Percentiles rank a stretch among this genome's conserved stretches.
Conservation (phyloP, 345 rosid genomes). For the Cochlearia excelsa region DNA sequence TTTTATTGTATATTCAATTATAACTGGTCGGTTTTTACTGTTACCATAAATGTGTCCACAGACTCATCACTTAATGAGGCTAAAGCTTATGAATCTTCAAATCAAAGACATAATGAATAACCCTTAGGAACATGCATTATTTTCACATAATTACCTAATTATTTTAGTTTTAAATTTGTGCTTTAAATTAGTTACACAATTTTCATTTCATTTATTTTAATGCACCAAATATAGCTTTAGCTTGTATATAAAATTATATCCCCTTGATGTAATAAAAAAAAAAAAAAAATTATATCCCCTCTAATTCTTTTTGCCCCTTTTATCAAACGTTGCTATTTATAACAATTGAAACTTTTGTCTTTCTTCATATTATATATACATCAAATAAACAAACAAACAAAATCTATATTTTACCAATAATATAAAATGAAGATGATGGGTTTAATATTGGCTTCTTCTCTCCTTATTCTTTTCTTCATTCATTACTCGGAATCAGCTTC, state of each 20-base stretch:
- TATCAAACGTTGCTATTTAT: neutral
- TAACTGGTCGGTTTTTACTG: slow-evolving; percentile 33
- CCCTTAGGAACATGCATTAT: slow-evolving; percentile 27
- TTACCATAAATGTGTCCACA: slow-evolving; percentile 29
- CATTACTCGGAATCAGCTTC: slow-evolving; percentile 33
- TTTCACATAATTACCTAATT: slow-evolving; percentile 31
- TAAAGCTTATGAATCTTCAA: slow-evolving; percentile 23
- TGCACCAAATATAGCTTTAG: neutral
- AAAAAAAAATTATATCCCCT: slow-evolving; percentile 13
- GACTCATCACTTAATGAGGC: too few species aligned
- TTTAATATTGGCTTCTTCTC: slow-evolving; percentile 28
- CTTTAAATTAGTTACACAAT: neutral
- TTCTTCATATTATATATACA: too few species aligned
- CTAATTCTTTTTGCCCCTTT: slow-evolving; percentile 34
- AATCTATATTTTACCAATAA: neutral
- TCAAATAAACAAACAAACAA: slow-evolving; percentile 20
- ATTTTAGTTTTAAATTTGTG: neutral
- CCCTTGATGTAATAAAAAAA: too few species aligned
- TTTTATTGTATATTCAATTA: slow-evolving; percentile 14
- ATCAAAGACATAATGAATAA: slow-evolving; percentile 25
- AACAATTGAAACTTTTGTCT: too few species aligned
- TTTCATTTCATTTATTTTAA: neutral
- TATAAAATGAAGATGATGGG: slow-evolving; percentile 27
- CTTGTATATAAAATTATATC: slow-evolving; percentile 24
- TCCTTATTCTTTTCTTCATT: slow-evolving; percentile 25